Evolutionary conservation across 345 rosid genomes (phyloP), one percentile per base, ranked within the genome.

Genomic region (Eucalyptus cladocalyx): DNA sequence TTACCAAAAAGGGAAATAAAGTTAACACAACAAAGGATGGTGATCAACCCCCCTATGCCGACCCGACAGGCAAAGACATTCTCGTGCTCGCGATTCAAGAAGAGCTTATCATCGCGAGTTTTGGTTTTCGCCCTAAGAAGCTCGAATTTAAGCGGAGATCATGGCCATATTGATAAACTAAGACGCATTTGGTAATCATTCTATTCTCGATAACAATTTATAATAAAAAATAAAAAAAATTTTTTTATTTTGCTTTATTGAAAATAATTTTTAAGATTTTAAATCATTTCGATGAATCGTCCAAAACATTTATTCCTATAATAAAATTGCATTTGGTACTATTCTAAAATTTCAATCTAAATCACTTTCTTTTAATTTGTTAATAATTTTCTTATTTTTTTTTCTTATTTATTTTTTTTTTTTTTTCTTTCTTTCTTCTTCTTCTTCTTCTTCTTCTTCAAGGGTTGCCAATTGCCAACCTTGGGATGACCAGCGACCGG

Each of bases 271-370:
- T 21, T 21, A 21, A 19, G 0, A 53, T 19, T 19, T 53, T 19
- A 53, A 53, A 19, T 0, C 0, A n/a, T 0, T 53, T 53, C 3
- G 5, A 0, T 18, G n/a, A 2, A 19, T 2, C 3, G 0, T 53
- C 2, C 24, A 3, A 53, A 53, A 19, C 0, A 0, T 3, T 8
- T 53, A 53, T 53, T 53, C 2, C 5, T 9, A 53, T 0, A 19
- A 19, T 53, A 53, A 0, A 53, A 19, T 53, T 53, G 0, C 0
- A 6, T 53, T 53, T 53, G 4, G 9, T 7, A 53, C 0, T 0
- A 0, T 53, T 53, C 0, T 7, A 0, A 53, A 53, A 19, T 8
- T 53, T 53, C 5, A 19, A 53, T 53, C 26, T 0, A 53, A 53
- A 53, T 53, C 11, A 53, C 0, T 53, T 53, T 51, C 3, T 18